Percentiles rank a stretch among this genome's conserved stretches.
phyloP scores from a whole-genome alignment of 2,329 filamentous ascomycete genomes.

The Helotiales sp. region DNA sequence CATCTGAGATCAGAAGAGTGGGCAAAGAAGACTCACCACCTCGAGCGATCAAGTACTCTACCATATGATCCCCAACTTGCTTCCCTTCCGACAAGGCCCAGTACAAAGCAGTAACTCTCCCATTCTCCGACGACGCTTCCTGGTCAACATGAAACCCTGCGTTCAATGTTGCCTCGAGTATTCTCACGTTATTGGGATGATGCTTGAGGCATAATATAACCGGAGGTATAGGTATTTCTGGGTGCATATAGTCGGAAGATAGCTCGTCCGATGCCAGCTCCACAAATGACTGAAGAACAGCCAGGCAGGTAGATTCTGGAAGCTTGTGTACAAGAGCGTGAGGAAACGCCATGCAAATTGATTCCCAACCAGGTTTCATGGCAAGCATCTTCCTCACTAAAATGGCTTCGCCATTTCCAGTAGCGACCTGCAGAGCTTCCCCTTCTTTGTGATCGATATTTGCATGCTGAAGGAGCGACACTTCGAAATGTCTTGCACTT shows the following conservation, averaged over 20 bases:
- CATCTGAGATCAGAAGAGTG: slow-evolving; percentile 46
- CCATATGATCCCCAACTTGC: slow-evolving; percentile 56
- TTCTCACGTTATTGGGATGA: slow-evolving; percentile 53
- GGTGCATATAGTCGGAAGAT: slow-evolving; percentile 51
- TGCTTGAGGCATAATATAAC: slow-evolving; percentile 53
- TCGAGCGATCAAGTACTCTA: slow-evolving; percentile 54
- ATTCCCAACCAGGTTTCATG: slow-evolving; percentile 48
- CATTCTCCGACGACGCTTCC: slow-evolving; percentile 37
- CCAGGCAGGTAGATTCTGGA: slow-evolving; percentile 50
- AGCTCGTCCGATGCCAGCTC: slow-evolving; percentile 49
- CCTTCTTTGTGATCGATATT: slow-evolving; percentile 22
- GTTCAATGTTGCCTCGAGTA: slow-evolving; percentile 55
- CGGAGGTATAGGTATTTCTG: slow-evolving; percentile 44
- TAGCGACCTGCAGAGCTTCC: slow-evolving; percentile 31
- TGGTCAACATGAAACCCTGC: slow-evolving; percentile 64
- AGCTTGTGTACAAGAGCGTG: slow-evolving; percentile 49
- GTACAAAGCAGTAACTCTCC: slow-evolving; percentile 47
- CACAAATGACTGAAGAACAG: slow-evolving; percentile 52
- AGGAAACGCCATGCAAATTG: slow-evolving; percentile 55
- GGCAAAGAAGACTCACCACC: slow-evolving; percentile 36
- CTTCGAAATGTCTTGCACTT: slow-evolving; percentile 43
- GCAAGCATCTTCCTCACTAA: slow-evolving; percentile 52
- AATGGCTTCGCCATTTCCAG: slow-evolving; percentile 49
- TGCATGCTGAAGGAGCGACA: slow-evolving; percentile 40
- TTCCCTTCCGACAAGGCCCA: slow-evolving; percentile 68